phyloP scores from a whole-genome alignment of 352 stramenopile genomes.

The Phytopythium mirpurense region DNA sequence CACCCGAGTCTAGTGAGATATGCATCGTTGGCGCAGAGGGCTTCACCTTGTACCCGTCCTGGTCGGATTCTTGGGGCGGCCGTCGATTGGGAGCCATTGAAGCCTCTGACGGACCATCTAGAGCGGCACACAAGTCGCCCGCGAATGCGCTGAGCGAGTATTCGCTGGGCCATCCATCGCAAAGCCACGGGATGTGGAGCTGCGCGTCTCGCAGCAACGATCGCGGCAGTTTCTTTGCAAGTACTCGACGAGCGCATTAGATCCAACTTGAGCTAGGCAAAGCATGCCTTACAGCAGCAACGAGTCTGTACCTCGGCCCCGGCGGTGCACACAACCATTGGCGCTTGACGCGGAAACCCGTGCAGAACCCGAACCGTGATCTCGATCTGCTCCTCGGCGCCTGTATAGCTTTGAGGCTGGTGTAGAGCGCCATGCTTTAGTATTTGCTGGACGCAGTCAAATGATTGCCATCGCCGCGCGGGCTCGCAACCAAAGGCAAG shows the following conservation, averaged over 20 bases:
- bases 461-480: too few species aligned
- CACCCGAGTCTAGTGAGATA: too few species aligned
- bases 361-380: constrained; percentile 36
- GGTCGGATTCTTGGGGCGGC: constrained; percentile 4
- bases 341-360: constrained; percentile 32
- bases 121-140: constrained; percentile 40
- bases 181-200: constrained; percentile 46
- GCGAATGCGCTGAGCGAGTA: constrained; percentile 48
- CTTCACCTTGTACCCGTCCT: constrained; percentile 9
- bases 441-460: not conserved
- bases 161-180: constrained; percentile 36
- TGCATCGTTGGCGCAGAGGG: constrained; percentile 36
- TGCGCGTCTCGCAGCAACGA: constrained; percentile 28
- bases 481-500: not conserved
- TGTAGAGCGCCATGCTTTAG: not conserved
- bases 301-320: constrained; percentile 55
- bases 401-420: constrained; percentile 25
- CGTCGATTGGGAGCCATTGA: constrained; percentile 13
- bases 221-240: constrained; percentile 33
- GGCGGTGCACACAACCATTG: constrained; percentile 40
- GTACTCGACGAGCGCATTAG: not conserved
- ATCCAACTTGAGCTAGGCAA: not conserved
- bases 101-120: constrained; percentile 11
- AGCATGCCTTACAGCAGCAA: too few species aligned
- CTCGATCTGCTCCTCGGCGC: constrained; percentile 32